phyloP scores from a whole-genome alignment of 1,284 basidiomycete species.

The Boletus holoroseus region DNA sequence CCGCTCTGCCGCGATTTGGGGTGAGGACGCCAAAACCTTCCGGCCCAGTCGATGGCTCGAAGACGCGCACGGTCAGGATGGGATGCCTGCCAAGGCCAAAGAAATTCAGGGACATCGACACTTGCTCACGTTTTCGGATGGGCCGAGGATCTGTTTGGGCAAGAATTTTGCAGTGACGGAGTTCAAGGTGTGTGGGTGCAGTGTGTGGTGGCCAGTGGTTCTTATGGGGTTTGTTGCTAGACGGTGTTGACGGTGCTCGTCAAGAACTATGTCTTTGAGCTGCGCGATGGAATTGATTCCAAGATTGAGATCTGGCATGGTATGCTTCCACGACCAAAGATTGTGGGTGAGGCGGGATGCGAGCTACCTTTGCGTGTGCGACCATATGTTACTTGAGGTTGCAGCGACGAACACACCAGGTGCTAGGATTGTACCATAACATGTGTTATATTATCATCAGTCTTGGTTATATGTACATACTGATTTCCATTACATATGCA shows the following conservation, averaged over 20 bases:
- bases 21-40: slow-evolving; percentile 34
- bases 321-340: slow-evolving; percentile 18
- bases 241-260: slow-evolving; percentile 20
- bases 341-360: slow-evolving; percentile 25
- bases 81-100: slow-evolving; percentile 27
- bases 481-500: too few relatives aligned
- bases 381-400: slow-evolving; percentile 4
- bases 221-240: slow-evolving; percentile 11
- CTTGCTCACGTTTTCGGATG: slow-evolving; percentile 39
- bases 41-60: slow-evolving; percentile 37
- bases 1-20: slow-evolving; percentile 45
- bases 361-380: slow-evolving; percentile 23
- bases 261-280: slow-evolving; percentile 21
- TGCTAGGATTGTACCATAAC: too few relatives aligned
- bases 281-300: slow-evolving; percentile 18
- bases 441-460: too few relatives aligned
- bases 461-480: too few relatives aligned
- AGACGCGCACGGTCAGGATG: slow-evolving; percentile 3
- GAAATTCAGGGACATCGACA: slow-evolving; percentile 40
- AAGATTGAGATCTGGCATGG: slow-evolving; percentile 19
- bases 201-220: not conserved
- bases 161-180: slow-evolving; percentile 39
- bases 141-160: slow-evolving; percentile 40
- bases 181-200: slow-evolving; percentile 40
- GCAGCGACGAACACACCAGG: too few relatives aligned